phyloP scores from a whole-genome alignment of 176 grass and related monocot species.

The Urochloa ruziziensis region DNA sequence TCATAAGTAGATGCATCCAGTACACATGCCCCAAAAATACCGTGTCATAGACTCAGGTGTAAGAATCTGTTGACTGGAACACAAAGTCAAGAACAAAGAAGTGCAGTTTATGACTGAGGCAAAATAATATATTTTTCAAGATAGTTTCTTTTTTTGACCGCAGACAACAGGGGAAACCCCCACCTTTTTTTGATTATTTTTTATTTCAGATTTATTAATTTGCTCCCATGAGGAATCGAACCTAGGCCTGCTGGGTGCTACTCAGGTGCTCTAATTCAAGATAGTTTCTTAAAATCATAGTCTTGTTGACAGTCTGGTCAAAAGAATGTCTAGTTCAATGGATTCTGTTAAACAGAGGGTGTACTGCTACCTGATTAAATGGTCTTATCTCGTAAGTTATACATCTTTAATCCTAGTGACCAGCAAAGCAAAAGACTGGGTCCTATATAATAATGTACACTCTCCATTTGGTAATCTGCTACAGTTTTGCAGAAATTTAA shows the following conservation, averaged over 20 bases:
- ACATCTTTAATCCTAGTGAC: neutral
- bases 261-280: no score
- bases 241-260: no score
- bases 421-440: neutral
- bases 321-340: neutral
- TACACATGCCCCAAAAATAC: neutral
- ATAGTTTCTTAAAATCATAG: neutral
- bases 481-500: neutral
- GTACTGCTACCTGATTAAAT: neutral
- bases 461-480: neutral
- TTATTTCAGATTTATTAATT: no score
- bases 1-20: neutral
- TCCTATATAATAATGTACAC: neutral
- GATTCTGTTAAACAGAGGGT: neutral
- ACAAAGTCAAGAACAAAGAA: neutral
- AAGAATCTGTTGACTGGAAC: neutral
- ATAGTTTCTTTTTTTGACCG: no score
- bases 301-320: neutral
- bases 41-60: neutral
- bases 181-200: no score
- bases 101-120: neutral
- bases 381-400: neutral
- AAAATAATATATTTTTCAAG: neutral
- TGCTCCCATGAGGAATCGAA: no score
- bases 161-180: no score